Base-by-base conservation (phyloP, 1,284 basidiomycete genomes). In the Fomitopsis palustris region DNA sequence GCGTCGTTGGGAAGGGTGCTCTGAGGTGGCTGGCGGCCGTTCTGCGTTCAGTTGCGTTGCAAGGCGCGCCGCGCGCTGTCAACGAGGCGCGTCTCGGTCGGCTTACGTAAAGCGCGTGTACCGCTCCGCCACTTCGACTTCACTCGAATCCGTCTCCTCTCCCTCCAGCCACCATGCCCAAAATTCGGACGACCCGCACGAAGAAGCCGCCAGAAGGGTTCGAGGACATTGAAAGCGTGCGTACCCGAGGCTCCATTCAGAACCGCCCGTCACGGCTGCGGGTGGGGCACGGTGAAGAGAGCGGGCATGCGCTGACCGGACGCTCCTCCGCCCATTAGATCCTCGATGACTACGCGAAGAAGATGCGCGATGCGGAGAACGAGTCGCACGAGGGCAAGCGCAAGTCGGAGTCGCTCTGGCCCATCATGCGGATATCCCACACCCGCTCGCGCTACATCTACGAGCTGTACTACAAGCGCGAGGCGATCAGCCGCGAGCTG, bases 381-480 rank as follows among this genome's bases (percentile, higher is more conserved):
- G 96, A 98, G 77, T 88, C 89, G 8, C 95, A 98, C 70, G 97
- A 99, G 73, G 96, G 96, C 62, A 99, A 99, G 77, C 90, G 97
- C 71, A 97, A 95, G 77, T 87, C 91, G 31, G 97, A 99, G 78
- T 91, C 92, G 1, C 78, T 98, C n/a, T 99, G 97, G 97, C 95
- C 96, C 49, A 98, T 99, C 66, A 98, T 99, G 93, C 88, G 95
- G 49, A 95, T 99, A 73, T 91, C 93, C 14, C 96, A 99, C 75
- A 92, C 95, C 10, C 88, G 96, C 53, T 96, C 93, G 55, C 82
- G 95, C 63, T 99, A 99, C 77, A 95, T 99, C 64, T 99, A 98
- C 74, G 97, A 99, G 75, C 82, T 99, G 59, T 99, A 97, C 78
- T 98, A 99, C 81, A 98, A 98, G 76, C 88, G 96, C 41, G 96